A percentile compares a stretch with the other conserved stretches of the same genome.
Evolutionary conservation across 768 basidiomycete species (phyloP).

Genomic region (Suillus lakei): DNA sequence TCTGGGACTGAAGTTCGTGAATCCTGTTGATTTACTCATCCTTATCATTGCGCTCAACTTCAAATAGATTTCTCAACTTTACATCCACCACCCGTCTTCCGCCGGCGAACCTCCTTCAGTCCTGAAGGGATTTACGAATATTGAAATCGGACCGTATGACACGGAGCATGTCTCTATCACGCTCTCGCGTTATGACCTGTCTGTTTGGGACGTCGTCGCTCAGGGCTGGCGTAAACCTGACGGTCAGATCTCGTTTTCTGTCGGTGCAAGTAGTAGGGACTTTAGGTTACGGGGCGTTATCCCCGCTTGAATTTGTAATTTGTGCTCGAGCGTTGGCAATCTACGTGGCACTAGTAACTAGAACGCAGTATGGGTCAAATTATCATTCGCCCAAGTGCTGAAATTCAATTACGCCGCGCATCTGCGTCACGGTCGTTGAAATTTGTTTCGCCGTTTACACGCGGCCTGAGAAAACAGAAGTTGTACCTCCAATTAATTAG

Average conservation of each 20-base stretch:
- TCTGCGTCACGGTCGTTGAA: too few relatives aligned
- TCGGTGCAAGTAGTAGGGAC: not conserved
- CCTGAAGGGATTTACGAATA: constrained; percentile 65
- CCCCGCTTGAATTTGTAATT: not conserved
- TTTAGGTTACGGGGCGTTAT: not conserved
- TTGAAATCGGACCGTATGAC: constrained; percentile 50
- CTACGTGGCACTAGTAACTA: not conserved
- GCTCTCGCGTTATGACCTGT: constrained; percentile 66
- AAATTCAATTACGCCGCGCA: too few relatives aligned
- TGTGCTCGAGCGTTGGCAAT: not conserved
- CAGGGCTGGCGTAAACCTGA: constrained; percentile 59
- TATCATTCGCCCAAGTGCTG: too few relatives aligned
- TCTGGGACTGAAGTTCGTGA: constrained; percentile 33
- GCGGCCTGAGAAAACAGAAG: too few relatives aligned
- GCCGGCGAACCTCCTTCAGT: constrained; percentile 70
- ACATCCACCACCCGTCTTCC: constrained; percentile 61
- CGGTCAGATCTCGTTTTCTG: constrained; percentile 7
- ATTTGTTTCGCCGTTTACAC: too few relatives aligned
- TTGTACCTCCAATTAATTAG: too few relatives aligned
- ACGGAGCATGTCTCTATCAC: constrained; percentile 50
- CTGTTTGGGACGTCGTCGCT: constrained; percentile 66
- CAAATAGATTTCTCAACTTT: constrained; percentile 66
- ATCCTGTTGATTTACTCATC: constrained; percentile 7
- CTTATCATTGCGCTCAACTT: constrained; percentile 6
- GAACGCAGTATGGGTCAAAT: not conserved